Evolutionary conservation across 371 early-diverging fungal species (phyloP).

Genomic region (Mortierella sp.): DNA sequence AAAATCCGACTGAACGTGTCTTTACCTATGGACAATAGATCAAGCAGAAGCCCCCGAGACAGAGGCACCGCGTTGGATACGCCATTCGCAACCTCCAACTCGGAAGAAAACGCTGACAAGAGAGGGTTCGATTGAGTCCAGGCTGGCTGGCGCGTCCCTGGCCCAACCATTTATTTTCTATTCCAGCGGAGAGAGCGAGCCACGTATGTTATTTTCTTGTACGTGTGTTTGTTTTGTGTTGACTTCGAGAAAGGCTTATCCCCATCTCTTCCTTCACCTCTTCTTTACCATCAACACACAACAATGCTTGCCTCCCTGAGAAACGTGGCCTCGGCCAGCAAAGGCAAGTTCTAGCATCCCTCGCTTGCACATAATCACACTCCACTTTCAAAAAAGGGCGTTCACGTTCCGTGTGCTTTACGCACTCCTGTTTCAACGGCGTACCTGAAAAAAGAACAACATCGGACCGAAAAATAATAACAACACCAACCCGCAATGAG

Average conservation of each 20-base stretch:
- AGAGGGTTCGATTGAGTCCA: not conserved
- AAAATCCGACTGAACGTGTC: too few relatives aligned
- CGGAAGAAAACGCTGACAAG: too few relatives aligned
- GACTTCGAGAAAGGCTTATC: not conserved
- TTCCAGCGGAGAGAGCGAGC: not conserved
- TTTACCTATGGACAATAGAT: too few relatives aligned
- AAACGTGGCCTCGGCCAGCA: conserved; percentile 46
- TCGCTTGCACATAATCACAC: not conserved
- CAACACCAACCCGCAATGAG: not conserved
- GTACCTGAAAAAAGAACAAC: conserved; percentile 3
- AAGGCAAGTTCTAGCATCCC: conserved; percentile 42
- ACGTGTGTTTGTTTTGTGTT: conserved; percentile 8
- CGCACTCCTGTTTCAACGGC: not conserved
- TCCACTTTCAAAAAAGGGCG: not conserved
- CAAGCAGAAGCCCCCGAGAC: too few relatives aligned
- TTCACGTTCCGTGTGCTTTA: not conserved
- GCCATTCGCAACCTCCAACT: too few relatives aligned
- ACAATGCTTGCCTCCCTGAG: conserved; percentile 54
- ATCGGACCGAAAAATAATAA: not conserved
- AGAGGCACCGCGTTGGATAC: too few relatives aligned
- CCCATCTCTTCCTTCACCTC: conserved; percentile 5
- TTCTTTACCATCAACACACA: conserved; percentile 26
- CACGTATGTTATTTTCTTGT: not conserved
- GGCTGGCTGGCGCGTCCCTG: not conserved
- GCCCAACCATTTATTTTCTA: not conserved